Base-by-base conservation (phyloP, 441 rosid species). In the Gossypium lobatum region DNA sequence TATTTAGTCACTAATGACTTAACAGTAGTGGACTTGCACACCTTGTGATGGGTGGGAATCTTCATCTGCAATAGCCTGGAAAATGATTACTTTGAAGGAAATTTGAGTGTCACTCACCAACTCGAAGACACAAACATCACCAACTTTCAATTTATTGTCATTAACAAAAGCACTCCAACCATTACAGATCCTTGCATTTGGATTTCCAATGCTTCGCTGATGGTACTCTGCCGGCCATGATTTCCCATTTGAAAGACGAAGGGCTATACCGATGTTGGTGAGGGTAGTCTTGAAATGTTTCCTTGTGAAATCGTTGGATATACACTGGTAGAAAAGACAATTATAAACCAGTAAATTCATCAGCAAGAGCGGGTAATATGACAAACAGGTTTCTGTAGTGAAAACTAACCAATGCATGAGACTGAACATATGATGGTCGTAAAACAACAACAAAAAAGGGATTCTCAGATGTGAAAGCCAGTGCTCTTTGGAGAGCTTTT, bases 61-160 rank as follows among this genome's bases (percentile, higher is more conserved):
- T 76, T 23, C 71, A 62, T 62, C 68, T 23, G 65, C 39, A 50
- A 31, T 14, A 20, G 8, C 39, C 58, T 50, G 42, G 60, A 58
- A 70, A 42, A 80, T 74, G 55, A 1, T 1, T 39, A 73, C 78
- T 54, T 75, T 76, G 1, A 80, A 45, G 13, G 58, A 17, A 16
- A 46, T 28, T 50, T 76, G 37, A 0, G 31, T 10, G 5, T 4
- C 3, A 11, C 53, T 13, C n/a, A 66, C 50, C 65, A 83, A 68
- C 64, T 80, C 83, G 23, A 83, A 76, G 21, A 25, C 64, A 34
- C 86, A 80, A 52, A 73, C 70, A 58, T 80, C 85, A 13, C 81
- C 80, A 13, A 74, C 75, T 39, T 57, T 28, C 74, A 80, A 42
- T 6, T 63, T 6, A 58, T 74, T 71, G 28, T 68, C 83, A 31